Evolutionary conservation across 2,329 filamentous ascomycete species (phyloP).

Genomic region (Colletotrichum noveboracense): DNA sequence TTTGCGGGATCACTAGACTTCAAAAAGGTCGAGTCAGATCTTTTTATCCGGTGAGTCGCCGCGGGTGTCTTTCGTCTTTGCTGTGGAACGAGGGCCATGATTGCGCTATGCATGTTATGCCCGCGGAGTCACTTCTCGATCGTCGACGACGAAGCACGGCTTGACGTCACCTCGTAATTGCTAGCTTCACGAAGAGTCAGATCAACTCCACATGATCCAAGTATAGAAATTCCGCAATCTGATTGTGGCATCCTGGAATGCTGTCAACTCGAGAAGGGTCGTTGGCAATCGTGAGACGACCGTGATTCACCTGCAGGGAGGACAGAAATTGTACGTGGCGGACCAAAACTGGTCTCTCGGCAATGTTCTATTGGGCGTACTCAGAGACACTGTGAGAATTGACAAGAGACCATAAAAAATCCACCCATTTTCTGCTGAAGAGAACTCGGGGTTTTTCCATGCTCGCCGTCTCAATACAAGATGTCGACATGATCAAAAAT

Average conservation of each 20-base stretch:
- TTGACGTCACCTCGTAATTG: neutral
- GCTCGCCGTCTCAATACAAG: neutral
- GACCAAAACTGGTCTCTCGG: constrained; percentile 46
- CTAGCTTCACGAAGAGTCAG: neutral
- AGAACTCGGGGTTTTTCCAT: neutral
- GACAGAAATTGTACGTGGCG: constrained; percentile 21
- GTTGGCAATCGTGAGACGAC: neutral
- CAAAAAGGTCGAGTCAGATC: neutral
- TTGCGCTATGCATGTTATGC: neutral
- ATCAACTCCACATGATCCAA: neutral
- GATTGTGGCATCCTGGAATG: neutral
- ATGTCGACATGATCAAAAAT: neutral
- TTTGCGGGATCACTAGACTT: neutral
- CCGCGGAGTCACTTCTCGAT: neutral
- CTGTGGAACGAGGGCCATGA: neutral
- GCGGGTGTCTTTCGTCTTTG: fast-evolving
- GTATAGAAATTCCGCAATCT: neutral
- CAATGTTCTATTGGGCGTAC: constrained; percentile 34
- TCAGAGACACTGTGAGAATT: constrained; percentile 25
- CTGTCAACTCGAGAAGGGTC: neutral
- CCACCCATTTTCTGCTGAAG: neutral
- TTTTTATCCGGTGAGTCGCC: neutral
- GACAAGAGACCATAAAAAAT: constrained; percentile 41
- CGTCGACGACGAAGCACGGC: neutral
- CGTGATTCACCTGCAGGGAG: neutral